Evolutionary conservation across 176 grass and related monocot species (phyloP).

Genomic region (Triticum urartu): DNA sequence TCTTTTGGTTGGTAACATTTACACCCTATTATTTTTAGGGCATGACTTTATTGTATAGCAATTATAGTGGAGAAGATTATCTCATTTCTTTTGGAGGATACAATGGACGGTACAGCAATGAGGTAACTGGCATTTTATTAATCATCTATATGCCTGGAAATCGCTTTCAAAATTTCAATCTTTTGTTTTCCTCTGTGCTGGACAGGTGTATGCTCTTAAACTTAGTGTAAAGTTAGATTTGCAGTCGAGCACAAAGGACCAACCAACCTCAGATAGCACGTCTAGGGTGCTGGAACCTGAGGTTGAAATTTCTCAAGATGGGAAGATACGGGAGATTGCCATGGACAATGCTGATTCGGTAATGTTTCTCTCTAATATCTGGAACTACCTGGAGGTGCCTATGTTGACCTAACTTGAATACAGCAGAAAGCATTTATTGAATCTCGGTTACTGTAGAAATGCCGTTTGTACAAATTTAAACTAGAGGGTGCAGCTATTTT

Average conservation of each 20-base stretch:
- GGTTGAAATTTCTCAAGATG: conserved; percentile 76
- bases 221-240: conserved; percentile 67
- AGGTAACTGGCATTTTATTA: conserved; percentile 51
- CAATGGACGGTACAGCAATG: conserved; percentile 91
- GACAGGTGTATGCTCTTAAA: conserved; percentile 84
- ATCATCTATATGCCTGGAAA: conserved; percentile 24
- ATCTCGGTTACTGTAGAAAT: neutral
- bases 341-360: conserved; percentile 75
- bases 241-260: conserved; percentile 44
- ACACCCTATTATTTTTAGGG: conserved; percentile 48
- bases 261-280: conserved; percentile 42
- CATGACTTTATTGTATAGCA: conserved; percentile 74
- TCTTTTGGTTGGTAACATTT: conserved; percentile 40
- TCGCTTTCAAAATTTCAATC: conserved; percentile 14
- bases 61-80: conserved; percentile 82
- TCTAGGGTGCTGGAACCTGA: conserved; percentile 67
- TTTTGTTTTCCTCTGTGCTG: conserved; percentile 21
- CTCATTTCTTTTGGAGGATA: conserved; percentile 99
- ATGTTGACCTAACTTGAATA: neutral
- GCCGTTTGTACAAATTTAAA: neutral
- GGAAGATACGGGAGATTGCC: conserved; percentile 91
- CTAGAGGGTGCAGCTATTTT: neutral
- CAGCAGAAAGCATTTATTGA: neutral
- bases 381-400: neutral
- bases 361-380: neutral